A percentile compares a stretch with the other conserved stretches of the same genome.
These are phyloP conservation scores for Gracilaria caudata DNA, from an alignment of 23 red algal genomes.

Conservation along the genomic window DNA sequence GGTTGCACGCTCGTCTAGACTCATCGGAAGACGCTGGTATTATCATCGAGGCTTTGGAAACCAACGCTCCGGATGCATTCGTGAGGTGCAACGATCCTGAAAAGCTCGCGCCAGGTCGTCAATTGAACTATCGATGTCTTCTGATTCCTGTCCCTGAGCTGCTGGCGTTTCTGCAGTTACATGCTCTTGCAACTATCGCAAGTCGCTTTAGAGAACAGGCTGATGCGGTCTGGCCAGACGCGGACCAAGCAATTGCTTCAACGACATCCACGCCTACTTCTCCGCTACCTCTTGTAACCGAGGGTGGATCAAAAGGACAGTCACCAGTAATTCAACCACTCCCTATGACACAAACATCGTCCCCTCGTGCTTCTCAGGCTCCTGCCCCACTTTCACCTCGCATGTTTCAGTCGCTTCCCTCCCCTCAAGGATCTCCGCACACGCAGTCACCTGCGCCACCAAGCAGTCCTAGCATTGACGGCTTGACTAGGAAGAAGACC, in stretches of 20 bases:
- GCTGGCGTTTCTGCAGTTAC: slow-evolving; percentile 62
- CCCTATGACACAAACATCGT: slow-evolving; percentile 7
- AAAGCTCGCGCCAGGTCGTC: slow-evolving; percentile 41
- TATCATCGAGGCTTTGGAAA: slow-evolving; percentile 77
- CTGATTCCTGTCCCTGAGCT: slow-evolving; percentile 73
- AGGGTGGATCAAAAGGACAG: slow-evolving; percentile 4
- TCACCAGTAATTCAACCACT: not conserved
- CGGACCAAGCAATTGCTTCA: slow-evolving; percentile 32
- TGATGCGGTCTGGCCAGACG: slow-evolving; percentile 71
- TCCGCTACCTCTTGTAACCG: slow-evolving; percentile 6
- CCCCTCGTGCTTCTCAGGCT: slow-evolving; percentile 12
- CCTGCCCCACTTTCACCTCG: slow-evolving; percentile 18
- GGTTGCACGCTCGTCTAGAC: slow-evolving; percentile 57
- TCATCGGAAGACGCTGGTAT: slow-evolving; percentile 68
- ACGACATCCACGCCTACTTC: not conserved
- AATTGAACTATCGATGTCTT: slow-evolving; percentile 46
- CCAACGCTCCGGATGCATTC: slow-evolving; percentile 70
- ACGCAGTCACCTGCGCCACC: slow-evolving; percentile 15
- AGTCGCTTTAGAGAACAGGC: slow-evolving; percentile 66
- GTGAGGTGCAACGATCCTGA: slow-evolving; percentile 47
- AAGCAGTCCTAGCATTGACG: slow-evolving; percentile 33
- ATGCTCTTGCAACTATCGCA: slow-evolving; percentile 51
- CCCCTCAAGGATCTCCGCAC: slow-evolving; percentile 14
- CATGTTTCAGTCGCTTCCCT: slow-evolving; percentile 3
- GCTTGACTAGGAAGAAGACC: slow-evolving; percentile 49